Evolutionary conservation across 2,329 filamentous ascomycete genomes (phyloP).

Genomic region (Phaeomoniella chlamydospora): DNA sequence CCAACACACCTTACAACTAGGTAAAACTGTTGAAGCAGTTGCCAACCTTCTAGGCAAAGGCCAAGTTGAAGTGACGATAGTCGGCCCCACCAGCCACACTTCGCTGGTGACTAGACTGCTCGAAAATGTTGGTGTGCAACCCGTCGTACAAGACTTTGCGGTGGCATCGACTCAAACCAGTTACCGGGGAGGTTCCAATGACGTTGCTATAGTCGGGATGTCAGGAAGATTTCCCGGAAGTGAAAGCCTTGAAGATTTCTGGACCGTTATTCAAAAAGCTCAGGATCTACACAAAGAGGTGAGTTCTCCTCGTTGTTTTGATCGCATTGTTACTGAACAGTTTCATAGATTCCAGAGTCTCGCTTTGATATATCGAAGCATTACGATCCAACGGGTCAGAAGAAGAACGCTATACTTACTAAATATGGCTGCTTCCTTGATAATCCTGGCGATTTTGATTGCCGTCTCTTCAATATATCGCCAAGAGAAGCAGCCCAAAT

Average conservation of each 20-base stretch:
- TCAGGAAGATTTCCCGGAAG: conserved; percentile 49
- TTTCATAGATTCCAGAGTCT: too few relatives aligned
- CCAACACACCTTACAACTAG: too few relatives aligned
- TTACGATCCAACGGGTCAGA: conserved; percentile 17
- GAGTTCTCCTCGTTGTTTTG: neutral
- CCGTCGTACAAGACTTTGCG: too few relatives aligned
- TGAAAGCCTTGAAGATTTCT: conserved; percentile 12
- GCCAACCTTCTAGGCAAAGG: too few relatives aligned
- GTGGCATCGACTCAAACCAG: too few relatives aligned
- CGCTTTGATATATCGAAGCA: conserved; percentile 20
- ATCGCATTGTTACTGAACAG: conserved; percentile 8
- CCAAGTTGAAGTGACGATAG: too few relatives aligned
- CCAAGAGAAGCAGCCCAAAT: conserved; percentile 8
- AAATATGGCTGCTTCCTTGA: conserved; percentile 23
- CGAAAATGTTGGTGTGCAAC: too few relatives aligned
- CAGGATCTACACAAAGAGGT: conserved; percentile 13
- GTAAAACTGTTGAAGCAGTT: too few relatives aligned
- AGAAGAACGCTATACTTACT: conserved; percentile 16
- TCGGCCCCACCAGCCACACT: too few relatives aligned
- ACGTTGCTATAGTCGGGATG: conserved; percentile 67
- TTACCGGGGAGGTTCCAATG: too few relatives aligned
- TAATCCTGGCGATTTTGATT: conserved; percentile 22
- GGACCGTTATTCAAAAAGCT: conserved; percentile 19
- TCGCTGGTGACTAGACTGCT: too few relatives aligned
- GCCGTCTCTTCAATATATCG: conserved; percentile 24